Evolutionary conservation across 306 rosid genomes (phyloP).

Genomic region (Abrus pulchellus): DNA sequence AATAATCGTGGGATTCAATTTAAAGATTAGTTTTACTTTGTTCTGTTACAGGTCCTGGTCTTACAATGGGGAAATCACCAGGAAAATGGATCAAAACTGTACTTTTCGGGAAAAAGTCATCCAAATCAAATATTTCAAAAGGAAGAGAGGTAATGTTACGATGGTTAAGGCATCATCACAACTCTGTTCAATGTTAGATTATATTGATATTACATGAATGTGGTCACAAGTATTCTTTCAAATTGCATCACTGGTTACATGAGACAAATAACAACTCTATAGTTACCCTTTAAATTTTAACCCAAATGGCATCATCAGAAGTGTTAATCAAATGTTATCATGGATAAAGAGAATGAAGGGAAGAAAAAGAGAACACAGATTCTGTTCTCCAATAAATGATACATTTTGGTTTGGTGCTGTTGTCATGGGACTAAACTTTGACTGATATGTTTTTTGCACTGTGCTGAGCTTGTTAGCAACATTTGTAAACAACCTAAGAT

Average conservation of each 20-base stretch:
- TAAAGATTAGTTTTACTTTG: constrained; percentile 34
- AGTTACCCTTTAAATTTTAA: constrained; percentile 4
- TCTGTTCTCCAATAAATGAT: background rate
- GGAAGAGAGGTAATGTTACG: constrained; percentile 69
- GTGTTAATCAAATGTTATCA: background rate
- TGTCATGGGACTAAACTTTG: constrained; percentile 5
- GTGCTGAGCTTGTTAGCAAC: constrained; percentile 20
- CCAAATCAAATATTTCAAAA: constrained; percentile 72
- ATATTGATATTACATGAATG: background rate
- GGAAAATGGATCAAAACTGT: constrained; percentile 96
- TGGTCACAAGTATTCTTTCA: constrained; percentile 19
- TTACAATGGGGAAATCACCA: constrained; percentile 93
- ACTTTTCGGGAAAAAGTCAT: constrained; percentile 86
- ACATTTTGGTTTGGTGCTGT: constrained; percentile 29
- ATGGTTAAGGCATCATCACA: constrained; percentile 13
- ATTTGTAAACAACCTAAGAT: constrained; percentile 3
- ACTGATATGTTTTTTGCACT: background rate
- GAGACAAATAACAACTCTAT: constrained; percentile 14
- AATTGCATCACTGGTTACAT: background rate
- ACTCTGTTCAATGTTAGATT: background rate
- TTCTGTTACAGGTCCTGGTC: constrained; percentile 53
- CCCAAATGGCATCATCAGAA: constrained; percentile 14
- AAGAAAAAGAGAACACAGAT: constrained; percentile 4
- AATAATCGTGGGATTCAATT: constrained; percentile 22
- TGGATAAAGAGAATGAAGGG: constrained; percentile 21